Evolutionary conservation across 2,329 filamentous ascomycete genomes (phyloP), one percentile per base, ranked within the genome.

Genomic region (Colletotrichum eremochloae): DNA sequence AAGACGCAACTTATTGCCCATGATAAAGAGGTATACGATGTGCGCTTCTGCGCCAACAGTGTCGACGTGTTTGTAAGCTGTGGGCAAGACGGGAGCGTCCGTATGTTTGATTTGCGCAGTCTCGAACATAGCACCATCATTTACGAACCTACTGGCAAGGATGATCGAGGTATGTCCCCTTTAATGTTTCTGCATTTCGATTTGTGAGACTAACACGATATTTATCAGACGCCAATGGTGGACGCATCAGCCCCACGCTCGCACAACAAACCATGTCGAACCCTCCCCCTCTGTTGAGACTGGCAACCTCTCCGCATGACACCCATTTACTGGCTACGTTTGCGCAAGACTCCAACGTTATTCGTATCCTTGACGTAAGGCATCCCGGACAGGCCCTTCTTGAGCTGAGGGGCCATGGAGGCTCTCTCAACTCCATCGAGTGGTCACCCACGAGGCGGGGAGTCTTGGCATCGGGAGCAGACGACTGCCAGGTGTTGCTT

Each of bases 31-130:
- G 96, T 99, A 7, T 99, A 97, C 79, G 96, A 99, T 80, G 96
- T 99, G 60, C 92, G 96, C 29, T 99, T 99, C 84, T 99, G 96
- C 83, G 96, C 96, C 61, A 96, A 97, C 76, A 98, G 95, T 77
- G 94, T 97, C n/a, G 96, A 99, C 78, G 95, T 98, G 1, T 99
- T 99, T 81, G 96, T 98, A 42, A 97, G 94, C 81, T 99, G 96
- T 81, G 96, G 96, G 63, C 96, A 97, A 68, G 96, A 99, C 80
- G 96, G 96, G 50, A 98, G 96, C 81, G 96, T 99, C 36, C 91
- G 96, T 77, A 99, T 99, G 96, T 99, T 99, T 82, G 96, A 99
- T 82, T 86, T 99, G 73, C 91, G 96, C 79, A 98, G 96, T 81
- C 85, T 99, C 65, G 96, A 99, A 81, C 96, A 99, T 81, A 98